A percentile compares a stretch with the other conserved stretches of the same genome.
Conservation (phyloP, 2,329 filamentous ascomycete species). For the Helicocarpus griseus region DNA sequence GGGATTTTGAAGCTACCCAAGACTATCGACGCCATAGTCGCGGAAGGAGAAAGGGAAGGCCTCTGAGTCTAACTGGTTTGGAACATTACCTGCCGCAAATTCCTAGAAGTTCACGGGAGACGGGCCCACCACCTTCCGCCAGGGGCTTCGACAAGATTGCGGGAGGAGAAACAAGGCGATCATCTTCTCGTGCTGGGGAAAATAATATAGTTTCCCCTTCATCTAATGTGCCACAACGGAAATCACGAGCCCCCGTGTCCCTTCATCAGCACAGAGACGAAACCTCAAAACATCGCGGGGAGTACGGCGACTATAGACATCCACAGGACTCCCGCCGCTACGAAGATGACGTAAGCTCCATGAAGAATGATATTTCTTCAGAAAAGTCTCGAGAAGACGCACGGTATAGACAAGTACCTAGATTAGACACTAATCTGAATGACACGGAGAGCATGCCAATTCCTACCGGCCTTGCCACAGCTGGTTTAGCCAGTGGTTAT, state of each 20-base stretch:
- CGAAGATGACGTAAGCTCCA: slow-evolving; percentile 4
- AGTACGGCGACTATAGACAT: slow-evolving; percentile 35
- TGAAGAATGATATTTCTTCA: slow-evolving; percentile 6
- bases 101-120: slow-evolving; percentile 1
- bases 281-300: slow-evolving; percentile 33
- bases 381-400: neutral
- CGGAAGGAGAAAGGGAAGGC: slow-evolving; percentile 22
- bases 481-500: slow-evolving; percentile 27
- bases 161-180: slow-evolving; percentile 9
- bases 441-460: neutral
- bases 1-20: slow-evolving; percentile 30
- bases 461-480: slow-evolving; percentile 25
- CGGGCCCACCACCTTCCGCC: slow-evolving; percentile 29
- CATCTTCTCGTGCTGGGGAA: slow-evolving; percentile 14
- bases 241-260: slow-evolving; percentile 32
- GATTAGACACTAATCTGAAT: neutral
- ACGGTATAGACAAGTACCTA: neutral
- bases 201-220: slow-evolving; percentile 27
- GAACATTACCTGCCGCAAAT: slow-evolving; percentile 24
- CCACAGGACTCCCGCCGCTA: slow-evolving; percentile 18
- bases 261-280: slow-evolving; percentile 41
- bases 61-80: slow-evolving; percentile 30
- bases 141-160: slow-evolving; percentile 27
- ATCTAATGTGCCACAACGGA: slow-evolving; percentile 25
- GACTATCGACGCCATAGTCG: slow-evolving; percentile 22